Percentiles rank a stretch among this genome's conserved stretches.
These are phyloP conservation scores for Globisporangium parvum DNA, from an alignment of 352 stramenopile genomes.

Conservation along the genomic window DNA sequence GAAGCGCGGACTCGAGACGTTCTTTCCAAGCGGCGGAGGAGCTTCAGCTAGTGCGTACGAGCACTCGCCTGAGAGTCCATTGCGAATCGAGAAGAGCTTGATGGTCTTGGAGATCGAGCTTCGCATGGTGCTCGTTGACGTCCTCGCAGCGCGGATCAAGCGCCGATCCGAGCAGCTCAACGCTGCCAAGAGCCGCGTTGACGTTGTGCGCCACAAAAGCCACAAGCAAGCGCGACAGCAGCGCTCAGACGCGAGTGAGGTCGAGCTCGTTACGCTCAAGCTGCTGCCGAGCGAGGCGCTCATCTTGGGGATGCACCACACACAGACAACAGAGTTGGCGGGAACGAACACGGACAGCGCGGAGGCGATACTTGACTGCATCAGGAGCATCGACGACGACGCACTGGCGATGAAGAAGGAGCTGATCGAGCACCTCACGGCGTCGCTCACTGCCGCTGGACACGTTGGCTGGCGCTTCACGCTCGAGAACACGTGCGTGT, in stretches of 20 bases:
- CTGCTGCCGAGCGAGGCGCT: slow-evolving; percentile 19
- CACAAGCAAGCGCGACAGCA: background rate
- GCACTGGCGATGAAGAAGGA: slow-evolving; percentile 36
- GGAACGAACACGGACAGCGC: background rate
- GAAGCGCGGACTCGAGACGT: slow-evolving; percentile 25
- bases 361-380: slow-evolving; percentile 3
- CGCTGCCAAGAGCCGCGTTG: slow-evolving; percentile 6
- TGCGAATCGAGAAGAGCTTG: slow-evolving; percentile 37
- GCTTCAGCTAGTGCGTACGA: background rate
- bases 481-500: slow-evolving; percentile 79
- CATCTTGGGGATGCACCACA: slow-evolving; percentile 30
- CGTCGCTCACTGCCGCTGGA: slow-evolving; percentile 25
- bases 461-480: slow-evolving; percentile 54
- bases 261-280: slow-evolving; percentile 18
- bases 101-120: slow-evolving; percentile 52
- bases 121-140: slow-evolving; percentile 37
- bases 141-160: slow-evolving; percentile 37
- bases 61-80: slow-evolving; percentile 1
- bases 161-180: slow-evolving; percentile 12
- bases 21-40: slow-evolving; percentile 20
- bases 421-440: slow-evolving; percentile 32
- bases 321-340: background rate
- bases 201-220: background rate
- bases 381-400: slow-evolving; percentile 12
- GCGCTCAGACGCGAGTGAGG: slow-evolving; percentile 2